phyloP scores from a whole-genome alignment of 2,329 filamentous ascomycete species.

The Fusarium nanum region DNA sequence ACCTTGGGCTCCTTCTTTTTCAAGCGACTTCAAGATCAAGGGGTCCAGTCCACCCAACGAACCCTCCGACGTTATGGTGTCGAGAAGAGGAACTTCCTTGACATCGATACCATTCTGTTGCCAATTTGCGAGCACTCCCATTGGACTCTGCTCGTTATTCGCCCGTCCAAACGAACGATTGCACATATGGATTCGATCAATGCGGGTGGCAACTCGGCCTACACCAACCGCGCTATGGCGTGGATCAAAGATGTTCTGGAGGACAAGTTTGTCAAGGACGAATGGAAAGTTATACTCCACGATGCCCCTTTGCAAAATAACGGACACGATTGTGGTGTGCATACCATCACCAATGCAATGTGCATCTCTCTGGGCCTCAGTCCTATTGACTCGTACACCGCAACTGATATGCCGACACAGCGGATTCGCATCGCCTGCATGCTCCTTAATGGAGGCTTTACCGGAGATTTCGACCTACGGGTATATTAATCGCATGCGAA shows the following conservation, averaged over 20 bases:
- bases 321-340: constrained; percentile 80
- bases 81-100: constrained; percentile 69
- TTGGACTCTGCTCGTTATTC: constrained; percentile 78
- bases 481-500: constrained; percentile 47
- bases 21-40: constrained; percentile 62
- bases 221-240: constrained; percentile 57
- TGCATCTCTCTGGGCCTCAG: constrained; percentile 67
- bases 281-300: constrained; percentile 69
- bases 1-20: constrained; percentile 76
- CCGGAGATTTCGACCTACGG: constrained; percentile 66
- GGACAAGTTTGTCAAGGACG: constrained; percentile 62
- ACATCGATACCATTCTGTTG: constrained; percentile 75
- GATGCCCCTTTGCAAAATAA: constrained; percentile 71
- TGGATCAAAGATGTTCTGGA: constrained; percentile 70
- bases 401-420: constrained; percentile 68
- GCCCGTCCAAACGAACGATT: constrained; percentile 68
- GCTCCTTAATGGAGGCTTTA: constrained; percentile 75
- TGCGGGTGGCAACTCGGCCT: constrained; percentile 52
- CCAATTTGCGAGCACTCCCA: constrained; percentile 74
- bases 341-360: constrained; percentile 78
- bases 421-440: constrained; percentile 72
- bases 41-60: constrained; percentile 61
- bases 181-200: constrained; percentile 77
- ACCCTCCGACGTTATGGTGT: constrained; percentile 69
- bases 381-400: constrained; percentile 61